Base-by-base conservation (phyloP, 2,329 filamentous ascomycete genomes). In the Colletotrichum sp. region DNA sequence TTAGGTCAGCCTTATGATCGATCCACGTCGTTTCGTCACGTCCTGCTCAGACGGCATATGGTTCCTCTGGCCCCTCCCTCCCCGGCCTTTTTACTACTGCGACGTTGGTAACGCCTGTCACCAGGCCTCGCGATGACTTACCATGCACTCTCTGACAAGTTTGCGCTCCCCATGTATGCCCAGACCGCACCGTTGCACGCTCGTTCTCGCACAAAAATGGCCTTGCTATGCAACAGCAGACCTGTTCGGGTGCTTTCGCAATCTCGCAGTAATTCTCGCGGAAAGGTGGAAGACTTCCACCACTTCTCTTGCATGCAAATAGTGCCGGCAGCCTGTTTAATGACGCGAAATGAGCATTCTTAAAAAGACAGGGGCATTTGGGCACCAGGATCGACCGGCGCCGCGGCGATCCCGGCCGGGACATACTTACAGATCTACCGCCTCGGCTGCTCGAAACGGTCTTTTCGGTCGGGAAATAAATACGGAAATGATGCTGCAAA, bases 121-220 rank as follows among this genome's bases (percentile, higher is more conserved):
- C 64, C 77, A 78, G 78, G 68, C n/a, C 36, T 72, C 52, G 24
- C n/a, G 65, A 62, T 67, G 16, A 87, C 92, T 88, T 86, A 95
- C 94, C 97, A 99, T 34, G 97, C 97, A 82, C 95, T 96, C 84
- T 98, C 96, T 0, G 96, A 98, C 32, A 98, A 86, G 85, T 99
- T 99, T 9, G 95, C 95, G 80, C 95, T 98, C 18, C 97, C 97
- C 49, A 98, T 86, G 82, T 99, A 99, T 3, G 91, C 94, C 94
- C 95, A 99, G 6, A 92, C 92, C 74, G 77, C 72, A 68, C 15
- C 44, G 70, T 64, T 26, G 36, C 78, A 49, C 34, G 55, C 64
- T 59, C 55, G 36, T 66, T 71, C 72, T 10, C 65, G 86, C 28
- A 91, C 90, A 68, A 91, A 86, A 71, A 92, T 86, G 78, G 95